A percentile compares a stretch with the other conserved stretches of the same genome.
Evolutionary conservation across 192 early-diverging fungal genomes (phyloP).

Genomic region (Piromyces sp.): DNA sequence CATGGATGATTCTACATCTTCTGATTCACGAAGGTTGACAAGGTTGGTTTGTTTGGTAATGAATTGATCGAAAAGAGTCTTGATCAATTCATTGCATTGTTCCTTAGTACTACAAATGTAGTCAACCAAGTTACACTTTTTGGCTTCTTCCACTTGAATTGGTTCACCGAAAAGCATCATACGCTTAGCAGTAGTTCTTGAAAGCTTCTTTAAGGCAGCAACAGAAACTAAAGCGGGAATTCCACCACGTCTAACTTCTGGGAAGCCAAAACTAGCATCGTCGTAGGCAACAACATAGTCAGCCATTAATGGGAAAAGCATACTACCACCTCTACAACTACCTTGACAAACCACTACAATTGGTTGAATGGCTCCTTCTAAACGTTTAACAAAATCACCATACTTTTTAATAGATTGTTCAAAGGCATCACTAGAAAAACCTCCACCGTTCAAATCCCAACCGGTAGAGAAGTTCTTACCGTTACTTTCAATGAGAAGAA

Average conservation of each 20-base stretch:
- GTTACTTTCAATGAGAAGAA: neutral
- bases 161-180: neutral
- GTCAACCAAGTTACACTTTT: neutral
- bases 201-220: neutral
- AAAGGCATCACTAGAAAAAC: neutral
- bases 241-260: neutral
- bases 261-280: neutral
- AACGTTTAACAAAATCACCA: neutral
- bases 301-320: neutral
- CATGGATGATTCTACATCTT: neutral
- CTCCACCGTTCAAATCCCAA: neutral
- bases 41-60: neutral
- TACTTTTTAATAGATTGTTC: neutral
- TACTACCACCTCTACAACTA: neutral
- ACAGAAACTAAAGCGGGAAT: neutral
- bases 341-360: neutral
- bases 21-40: neutral
- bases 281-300: neutral
- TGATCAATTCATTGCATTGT: neutral
- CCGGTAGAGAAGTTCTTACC: neutral
- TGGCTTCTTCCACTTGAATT: neutral
- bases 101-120: neutral
- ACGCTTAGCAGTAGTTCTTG: neutral
- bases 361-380: neutral
- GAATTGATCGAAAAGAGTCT: neutral